Evolutionary conservation across 129 eudicot genomes (phyloP).

Genomic region (Chrysanthemum makinoi): DNA sequence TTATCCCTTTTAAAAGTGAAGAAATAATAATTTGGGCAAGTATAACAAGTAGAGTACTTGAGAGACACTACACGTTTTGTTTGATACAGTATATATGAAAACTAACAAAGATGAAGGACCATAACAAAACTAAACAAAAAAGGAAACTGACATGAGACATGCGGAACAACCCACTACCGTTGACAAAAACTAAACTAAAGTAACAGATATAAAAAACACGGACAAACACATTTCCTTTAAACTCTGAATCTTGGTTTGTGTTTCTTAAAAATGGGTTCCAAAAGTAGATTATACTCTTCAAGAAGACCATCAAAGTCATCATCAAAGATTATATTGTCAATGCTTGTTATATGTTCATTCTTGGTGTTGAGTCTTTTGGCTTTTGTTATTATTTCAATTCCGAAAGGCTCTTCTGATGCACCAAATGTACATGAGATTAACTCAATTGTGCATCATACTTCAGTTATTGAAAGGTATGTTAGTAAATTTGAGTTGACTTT

Average conservation of each 20-base stretch:
- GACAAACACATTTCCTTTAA: neutral
- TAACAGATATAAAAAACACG: no score
- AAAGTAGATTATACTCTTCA: slow-evolving; percentile 17
- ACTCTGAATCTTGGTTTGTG: neutral
- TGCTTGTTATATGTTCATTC: slow-evolving; percentile 28
- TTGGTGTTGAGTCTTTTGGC: slow-evolving; percentile 25
- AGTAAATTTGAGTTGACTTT: slow-evolving; percentile 1
- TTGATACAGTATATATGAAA: neutral
- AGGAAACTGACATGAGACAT: slow-evolving; percentile 21
- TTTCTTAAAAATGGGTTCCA: slow-evolving; percentile 27
- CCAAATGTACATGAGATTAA: slow-evolving; percentile 30
- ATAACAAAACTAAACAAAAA: neutral
- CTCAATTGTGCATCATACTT: slow-evolving; percentile 26
- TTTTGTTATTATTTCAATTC: slow-evolving; percentile 23
- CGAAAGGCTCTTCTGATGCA: slow-evolving; percentile 16
- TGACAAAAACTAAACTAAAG: slow-evolving; percentile 25
- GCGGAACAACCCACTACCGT: slow-evolving; percentile 31
- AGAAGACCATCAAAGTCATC: slow-evolving; percentile 32
- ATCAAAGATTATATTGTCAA: slow-evolving; percentile 25
- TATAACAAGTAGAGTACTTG: no score
- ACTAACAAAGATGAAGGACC: slow-evolving; percentile 8
- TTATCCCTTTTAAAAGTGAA: no score
- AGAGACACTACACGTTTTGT: neutral
- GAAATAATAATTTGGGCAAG: no score
- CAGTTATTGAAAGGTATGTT: slow-evolving; percentile 39